Evolutionary conservation across 2,329 filamentous ascomycete genomes (phyloP).

Genomic region (Fusarium fujikuroi): DNA sequence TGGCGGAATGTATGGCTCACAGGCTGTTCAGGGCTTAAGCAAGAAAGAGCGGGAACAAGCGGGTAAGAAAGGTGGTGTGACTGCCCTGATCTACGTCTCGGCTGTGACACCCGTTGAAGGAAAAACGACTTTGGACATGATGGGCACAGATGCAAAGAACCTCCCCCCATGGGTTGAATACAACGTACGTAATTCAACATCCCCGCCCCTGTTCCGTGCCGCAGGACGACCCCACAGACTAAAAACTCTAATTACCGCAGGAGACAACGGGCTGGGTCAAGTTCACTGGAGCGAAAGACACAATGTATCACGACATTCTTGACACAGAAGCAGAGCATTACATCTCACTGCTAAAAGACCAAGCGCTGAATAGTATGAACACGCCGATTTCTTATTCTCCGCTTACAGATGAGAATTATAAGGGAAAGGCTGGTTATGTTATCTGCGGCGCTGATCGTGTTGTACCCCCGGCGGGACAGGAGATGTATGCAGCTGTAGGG

Average conservation of each 20-base stretch:
- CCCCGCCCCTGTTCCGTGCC: not conserved
- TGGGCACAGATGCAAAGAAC: not conserved
- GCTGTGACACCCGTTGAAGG: conserved; percentile 1
- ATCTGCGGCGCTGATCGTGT: conserved; percentile 8
- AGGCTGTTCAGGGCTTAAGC: conserved; percentile 26
- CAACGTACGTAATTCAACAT: not conserved
- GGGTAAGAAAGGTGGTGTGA: conserved; percentile 14
- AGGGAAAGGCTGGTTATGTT: not conserved
- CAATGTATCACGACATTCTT: conserved; percentile 8
- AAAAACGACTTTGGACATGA: conserved; percentile 7
- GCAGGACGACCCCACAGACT: not conserved
- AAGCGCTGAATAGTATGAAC: conserved; percentile 1
- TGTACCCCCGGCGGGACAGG: not conserved
- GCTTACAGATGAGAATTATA: not conserved
- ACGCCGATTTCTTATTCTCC: conserved; percentile 3
- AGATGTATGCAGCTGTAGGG: conserved; percentile 1
- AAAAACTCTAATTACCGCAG: not conserved
- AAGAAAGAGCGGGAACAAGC: conserved; percentile 14
- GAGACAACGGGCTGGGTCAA: not conserved
- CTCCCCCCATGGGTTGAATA: not conserved
- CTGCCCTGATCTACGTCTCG: conserved; percentile 21
- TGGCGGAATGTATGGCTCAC: conserved; percentile 30
- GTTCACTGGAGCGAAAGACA: not conserved
- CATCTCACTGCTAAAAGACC: not conserved
- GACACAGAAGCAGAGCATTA: not conserved